These are phyloP conservation scores for Cystobasidiopsis lactophilus DNA, from an alignment of 768 basidiomycete genomes.

Conservation along the genomic window DNA sequence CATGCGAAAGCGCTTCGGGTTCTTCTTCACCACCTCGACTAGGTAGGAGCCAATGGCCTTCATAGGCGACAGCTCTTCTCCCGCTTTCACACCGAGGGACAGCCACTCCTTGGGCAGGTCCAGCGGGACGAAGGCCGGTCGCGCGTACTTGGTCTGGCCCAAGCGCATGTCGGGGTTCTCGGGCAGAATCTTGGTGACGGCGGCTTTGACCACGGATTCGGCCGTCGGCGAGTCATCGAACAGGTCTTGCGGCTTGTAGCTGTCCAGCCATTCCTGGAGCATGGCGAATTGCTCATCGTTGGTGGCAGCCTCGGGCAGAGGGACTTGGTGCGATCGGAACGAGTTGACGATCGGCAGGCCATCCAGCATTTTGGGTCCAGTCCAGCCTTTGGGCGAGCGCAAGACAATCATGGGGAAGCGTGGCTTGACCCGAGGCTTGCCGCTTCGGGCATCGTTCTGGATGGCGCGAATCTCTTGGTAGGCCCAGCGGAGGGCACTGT, in stretches of 20 bases:
- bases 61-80: slow-evolving; percentile 29
- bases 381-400: slow-evolving; percentile 50
- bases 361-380: slow-evolving; percentile 15
- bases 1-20: slow-evolving; percentile 58
- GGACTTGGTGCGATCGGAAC: slow-evolving; percentile 43
- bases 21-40: slow-evolving; percentile 33
- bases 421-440: slow-evolving; percentile 62
- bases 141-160: slow-evolving; percentile 24
- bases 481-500: slow-evolving; percentile 51
- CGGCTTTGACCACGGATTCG: slow-evolving; percentile 1
- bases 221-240: slow-evolving; percentile 28
- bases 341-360: background rate
- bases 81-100: slow-evolving; percentile 33
- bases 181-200: slow-evolving; percentile 10
- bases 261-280: slow-evolving; percentile 50
- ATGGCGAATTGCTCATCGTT: slow-evolving; percentile 39
- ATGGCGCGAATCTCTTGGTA: slow-evolving; percentile 34
- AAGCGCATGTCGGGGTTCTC: slow-evolving; percentile 13
- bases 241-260: slow-evolving; percentile 45
- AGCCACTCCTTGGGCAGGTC: slow-evolving; percentile 43
- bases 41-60: slow-evolving; percentile 25
- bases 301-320: slow-evolving; percentile 48
- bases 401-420: slow-evolving; percentile 73
- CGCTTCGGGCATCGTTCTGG: slow-evolving; percentile 52
- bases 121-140: slow-evolving; percentile 40